Base-by-base conservation (phyloP, 331 rosid species). In the Malus hybrid region DNA sequence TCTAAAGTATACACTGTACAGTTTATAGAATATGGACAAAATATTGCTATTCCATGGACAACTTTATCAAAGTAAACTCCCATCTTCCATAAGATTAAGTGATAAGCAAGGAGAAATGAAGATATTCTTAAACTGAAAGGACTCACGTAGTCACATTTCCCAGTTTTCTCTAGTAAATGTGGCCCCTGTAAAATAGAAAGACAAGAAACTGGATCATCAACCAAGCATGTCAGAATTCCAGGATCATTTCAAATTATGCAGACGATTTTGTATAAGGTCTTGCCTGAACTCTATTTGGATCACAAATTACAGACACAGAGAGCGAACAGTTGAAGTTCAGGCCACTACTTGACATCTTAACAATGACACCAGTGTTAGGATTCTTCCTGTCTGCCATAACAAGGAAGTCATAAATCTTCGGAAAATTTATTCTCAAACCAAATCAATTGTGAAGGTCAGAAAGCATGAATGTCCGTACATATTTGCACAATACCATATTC, bases 131-230 rank as follows among this genome's bases (percentile, higher is more conserved):
- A 57, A 70, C 48, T 75, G 57, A 78, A 81, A 80, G 82, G 71
- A 87, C 98, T 88, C 77, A 94, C 99, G 73, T 92, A 94, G 78
- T 87, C 74, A 68, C 99, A 94, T 50, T 73, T 72, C 78, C 99
- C 99, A 44, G 66, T 79, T 82, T 81, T 84, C 77, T 88, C 83
- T 78, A 94, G 72, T 10, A 81, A 52, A 58, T 78, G 78, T 0
- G 97, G 96, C 36, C 74, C 96, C 99, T 94, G 88, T 33, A 68
- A 69, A 82, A 79, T 34, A 87, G 78, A 77, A 79, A 58, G 66
- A 74, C 61, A 56, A 71, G 74, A 66, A 44, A 80, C 70, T 72
- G 24, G 68, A 14, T 22, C 72, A 53, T 68, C 13, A 52, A 62
- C 70, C 71, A 64, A 61, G 61, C 78, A 15, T 74, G 66, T 39